phyloP scores from a whole-genome alignment of 2,329 filamentous ascomycete species.

The Epichloe baconii region DNA sequence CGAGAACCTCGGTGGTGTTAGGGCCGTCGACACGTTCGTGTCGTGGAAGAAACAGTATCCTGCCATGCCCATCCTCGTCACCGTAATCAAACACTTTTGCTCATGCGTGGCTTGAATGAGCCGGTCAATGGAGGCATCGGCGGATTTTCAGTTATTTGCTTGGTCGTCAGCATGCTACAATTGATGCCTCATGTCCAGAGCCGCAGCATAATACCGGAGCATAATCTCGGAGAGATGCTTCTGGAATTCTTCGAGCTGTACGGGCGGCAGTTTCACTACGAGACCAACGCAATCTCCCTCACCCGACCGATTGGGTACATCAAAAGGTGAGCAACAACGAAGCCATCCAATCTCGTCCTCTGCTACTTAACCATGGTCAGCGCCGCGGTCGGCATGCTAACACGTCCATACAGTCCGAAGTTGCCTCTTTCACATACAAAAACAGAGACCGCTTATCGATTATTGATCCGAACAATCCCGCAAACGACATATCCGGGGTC shows the following conservation, averaged over 20 bases:
- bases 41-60: constrained; percentile 70
- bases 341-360: not conserved
- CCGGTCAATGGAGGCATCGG: constrained; percentile 84
- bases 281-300: constrained; percentile 59
- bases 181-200: constrained; percentile 60
- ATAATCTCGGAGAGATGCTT: constrained; percentile 67
- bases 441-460: constrained; percentile 64
- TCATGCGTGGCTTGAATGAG: constrained; percentile 84
- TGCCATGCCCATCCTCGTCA: constrained; percentile 73
- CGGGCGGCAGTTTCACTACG: constrained; percentile 65
- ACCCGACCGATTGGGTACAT: constrained; percentile 57
- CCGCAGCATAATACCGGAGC: constrained; percentile 41
- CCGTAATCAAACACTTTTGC: constrained; percentile 86
- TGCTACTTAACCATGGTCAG: not conserved
- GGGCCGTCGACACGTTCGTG: constrained; percentile 68
- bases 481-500: constrained; percentile 94
- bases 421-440: constrained; percentile 37
- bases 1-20: constrained; percentile 73
- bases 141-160: constrained; percentile 86
- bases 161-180: constrained; percentile 81
- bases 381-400: not conserved
- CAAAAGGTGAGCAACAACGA: constrained; percentile 49
- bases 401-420: constrained; percentile 23
- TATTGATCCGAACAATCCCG: constrained; percentile 74
- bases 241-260: constrained; percentile 86